Evolutionary conservation across 2,329 filamentous ascomycete genomes (phyloP).

Genomic region (Penicillium oxalicum): DNA sequence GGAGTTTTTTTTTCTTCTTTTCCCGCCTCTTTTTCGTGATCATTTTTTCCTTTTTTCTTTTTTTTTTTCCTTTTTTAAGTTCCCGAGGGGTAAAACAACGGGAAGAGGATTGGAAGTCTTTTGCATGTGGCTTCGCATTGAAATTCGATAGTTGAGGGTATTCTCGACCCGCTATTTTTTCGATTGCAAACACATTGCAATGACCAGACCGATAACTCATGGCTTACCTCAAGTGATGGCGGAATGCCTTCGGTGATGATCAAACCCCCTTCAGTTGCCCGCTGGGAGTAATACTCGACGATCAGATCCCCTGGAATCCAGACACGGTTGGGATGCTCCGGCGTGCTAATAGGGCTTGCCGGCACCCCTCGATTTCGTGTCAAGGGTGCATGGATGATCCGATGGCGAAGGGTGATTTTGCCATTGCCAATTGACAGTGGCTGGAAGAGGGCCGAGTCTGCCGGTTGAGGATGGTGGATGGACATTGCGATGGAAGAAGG

Average conservation of each 20-base stretch:
- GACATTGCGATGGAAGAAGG: constrained; percentile 14
- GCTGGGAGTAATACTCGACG: constrained; percentile 38
- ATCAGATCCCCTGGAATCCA: constrained; percentile 44
- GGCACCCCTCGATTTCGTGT: constrained; percentile 51
- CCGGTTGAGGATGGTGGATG: constrained; percentile 15
- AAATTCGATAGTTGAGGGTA: too few relatives aligned
- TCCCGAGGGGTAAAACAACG: too few relatives aligned
- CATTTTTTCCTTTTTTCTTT: too few relatives aligned
- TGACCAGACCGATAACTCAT: constrained; percentile 3
- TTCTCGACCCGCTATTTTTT: too few relatives aligned
- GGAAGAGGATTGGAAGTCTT: too few relatives aligned
- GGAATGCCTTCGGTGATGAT: constrained; percentile 36
- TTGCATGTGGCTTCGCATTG: too few relatives aligned
- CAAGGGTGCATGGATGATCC: constrained; percentile 48
- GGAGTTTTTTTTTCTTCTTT: background rate
- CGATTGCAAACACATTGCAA: too few relatives aligned
- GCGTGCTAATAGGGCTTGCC: constrained; percentile 36
- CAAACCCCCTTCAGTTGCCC: constrained; percentile 32
- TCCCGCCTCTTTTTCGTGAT: background rate
- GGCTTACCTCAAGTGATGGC: constrained; percentile 34
- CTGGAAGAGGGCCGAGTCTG: constrained; percentile 38
- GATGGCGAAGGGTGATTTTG: constrained; percentile 46
- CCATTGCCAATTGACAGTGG: constrained; percentile 44
- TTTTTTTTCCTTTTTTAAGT: too few relatives aligned
- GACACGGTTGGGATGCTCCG: constrained; percentile 45